Base-by-base conservation (phyloP, 176 grass and related monocot species). In the Phragmites australis region DNA sequence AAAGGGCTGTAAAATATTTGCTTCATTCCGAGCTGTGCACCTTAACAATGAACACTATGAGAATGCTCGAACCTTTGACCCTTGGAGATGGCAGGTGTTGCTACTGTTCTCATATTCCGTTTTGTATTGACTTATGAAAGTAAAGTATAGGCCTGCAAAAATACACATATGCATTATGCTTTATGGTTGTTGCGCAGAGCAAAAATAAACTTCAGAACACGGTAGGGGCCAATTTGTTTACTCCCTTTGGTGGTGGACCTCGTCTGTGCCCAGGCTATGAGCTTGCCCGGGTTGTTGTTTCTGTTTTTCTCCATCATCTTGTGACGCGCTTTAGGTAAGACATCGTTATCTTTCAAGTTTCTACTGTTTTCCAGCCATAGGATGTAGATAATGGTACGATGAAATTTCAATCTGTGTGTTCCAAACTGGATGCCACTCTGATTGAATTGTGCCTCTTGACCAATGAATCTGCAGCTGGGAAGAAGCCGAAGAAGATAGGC, bases 1-100 rank as follows among this genome's bases (percentile, higher is more conserved):
- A 7, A 99, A 99, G 79, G 97, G 97, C 7, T 96, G 89, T 87
- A 99, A 96, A 46, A 87, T 96, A 59, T 99, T 99, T 79, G 88
- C 89, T 46, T 99, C 97, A 42, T 93, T 99, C 84, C 87, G 97
- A 67, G 93, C 93, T 14, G 97, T 99, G 65, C 97, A 99, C 65
- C 88, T 99, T 48, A 90, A 90, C 34, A 76, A 69, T 0, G 87
- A 91, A 51, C 87, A 96, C 72, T 99, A 91, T 9, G 89, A 99
- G 69, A 89, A 93, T 65, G 97, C 97, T 10, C 68, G 93, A 26
- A 85, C 78, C 6, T 99, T 99, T 49, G 72, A 99, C 70, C 97
- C 97, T 43, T 96, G 97, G 97, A 90, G 97, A 91, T 99, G 97
- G 97, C 83, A 90, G 87, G 90, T 90, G 80, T 13, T 32, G 27